Base-by-base conservation (phyloP, 2,329 filamentous ascomycete genomes). In the Zopfia rhizophila region DNA sequence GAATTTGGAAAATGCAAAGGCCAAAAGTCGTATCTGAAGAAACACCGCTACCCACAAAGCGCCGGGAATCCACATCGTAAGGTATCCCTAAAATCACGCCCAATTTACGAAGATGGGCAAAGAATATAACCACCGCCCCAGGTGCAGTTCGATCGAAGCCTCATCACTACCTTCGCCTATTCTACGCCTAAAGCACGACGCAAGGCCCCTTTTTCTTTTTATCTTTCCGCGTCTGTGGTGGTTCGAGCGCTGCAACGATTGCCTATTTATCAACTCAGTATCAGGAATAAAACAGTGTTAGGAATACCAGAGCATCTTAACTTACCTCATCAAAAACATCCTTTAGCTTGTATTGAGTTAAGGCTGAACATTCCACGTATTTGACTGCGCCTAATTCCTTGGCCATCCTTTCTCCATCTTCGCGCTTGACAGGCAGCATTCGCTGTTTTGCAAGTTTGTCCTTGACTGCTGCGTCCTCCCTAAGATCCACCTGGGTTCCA, bases 281-380 rank as follows among this genome's bases (percentile, higher is more conserved):
- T 45, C 19, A 64, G 47, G 36, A 28, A n/a, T 39, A 13, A n/a
- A 25, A 40, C 24, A 38, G 17, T 30, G 21, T 7, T 17, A 29
- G 17, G 24, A 37, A 25, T 17, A 23, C 8, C 7, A 17, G 17
- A 3, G 14, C 12, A 36, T 11, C 33, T 5, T 17, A 12, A 69
- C 83, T 62, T 82, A 96, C 92, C 89, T 97, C 94, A 68, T 99
- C 94, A 75, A 99, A 99, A 13, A 99, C 94, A 70, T 97, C 94
- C 82, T 99, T 99, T 58, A 99, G 79, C 78, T 97, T 97, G 79
- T 92, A 97, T 79, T 99, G 94, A 53, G 94, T 97, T 73, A 99
- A 78, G 46, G 94, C 94, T 70, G 92, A 97, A 80, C 94, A 99
- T 78, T 99, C 94, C 56, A 97, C 94, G 65, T 99, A 99, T 81